Evolutionary conservation across 2,329 filamentous ascomycete species (phyloP).

Genomic region (Xylariaceae sp.): DNA sequence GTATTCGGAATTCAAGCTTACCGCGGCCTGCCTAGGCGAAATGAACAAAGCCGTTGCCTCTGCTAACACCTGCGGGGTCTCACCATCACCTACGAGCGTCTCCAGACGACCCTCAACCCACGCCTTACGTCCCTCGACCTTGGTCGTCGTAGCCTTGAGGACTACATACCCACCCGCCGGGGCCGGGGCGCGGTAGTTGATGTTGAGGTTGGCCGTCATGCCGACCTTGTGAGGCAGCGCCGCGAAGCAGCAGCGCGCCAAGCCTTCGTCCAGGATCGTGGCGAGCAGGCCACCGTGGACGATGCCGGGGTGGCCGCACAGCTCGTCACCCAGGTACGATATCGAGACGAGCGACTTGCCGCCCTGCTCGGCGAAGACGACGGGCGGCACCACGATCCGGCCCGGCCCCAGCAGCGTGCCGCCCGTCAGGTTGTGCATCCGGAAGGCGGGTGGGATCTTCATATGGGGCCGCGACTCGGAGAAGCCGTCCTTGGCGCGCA

Average conservation of each 20-base stretch:
- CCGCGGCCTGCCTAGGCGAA: conserved; percentile 80
- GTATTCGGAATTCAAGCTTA: conserved; percentile 46
- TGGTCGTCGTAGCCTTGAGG: conserved; percentile 76
- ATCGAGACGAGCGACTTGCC: conserved; percentile 73
- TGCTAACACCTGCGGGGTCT: conserved; percentile 69
- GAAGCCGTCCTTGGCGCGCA: conserved; percentile 69
- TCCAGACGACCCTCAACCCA: conserved; percentile 91
- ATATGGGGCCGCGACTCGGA: conserved; percentile 82
- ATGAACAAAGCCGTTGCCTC: conserved; percentile 88
- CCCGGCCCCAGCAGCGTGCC: conserved; percentile 76
- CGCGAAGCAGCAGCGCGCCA: conserved; percentile 85
- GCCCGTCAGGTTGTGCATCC: conserved; percentile 77
- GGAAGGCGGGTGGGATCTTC: conserved; percentile 74
- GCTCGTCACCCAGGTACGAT: conserved; percentile 73
- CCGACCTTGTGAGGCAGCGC: conserved; percentile 84
- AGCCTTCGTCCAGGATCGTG: conserved; percentile 88
- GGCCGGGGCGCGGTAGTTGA: conserved; percentile 82
- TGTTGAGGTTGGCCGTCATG: conserved; percentile 82
- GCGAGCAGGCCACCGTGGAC: conserved; percentile 89
- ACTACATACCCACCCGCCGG: conserved; percentile 77
- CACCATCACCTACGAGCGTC: conserved; percentile 66
- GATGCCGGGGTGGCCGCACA: conserved; percentile 90
- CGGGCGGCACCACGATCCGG: conserved; percentile 78
- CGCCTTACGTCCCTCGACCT: conserved; percentile 89
- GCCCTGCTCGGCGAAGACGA: conserved; percentile 72